Evolutionary conservation across 73 alveolate genomes (phyloP).

Genomic region (Diophrys appendiculata): DNA sequence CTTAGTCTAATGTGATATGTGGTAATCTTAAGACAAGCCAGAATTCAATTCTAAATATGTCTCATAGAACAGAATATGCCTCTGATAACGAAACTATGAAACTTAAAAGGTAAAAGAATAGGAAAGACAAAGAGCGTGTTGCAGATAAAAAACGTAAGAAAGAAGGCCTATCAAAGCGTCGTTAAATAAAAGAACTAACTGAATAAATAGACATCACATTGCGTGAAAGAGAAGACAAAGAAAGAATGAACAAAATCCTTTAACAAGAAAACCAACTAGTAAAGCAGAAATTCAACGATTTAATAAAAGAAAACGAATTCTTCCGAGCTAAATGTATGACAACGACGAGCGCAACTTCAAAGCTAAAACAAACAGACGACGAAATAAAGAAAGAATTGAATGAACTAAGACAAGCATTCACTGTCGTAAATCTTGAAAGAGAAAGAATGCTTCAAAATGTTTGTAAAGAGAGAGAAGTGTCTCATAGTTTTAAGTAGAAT

Average conservation of each 20-base stretch:
- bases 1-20: no score
- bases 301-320: neutral
- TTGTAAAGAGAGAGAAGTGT: no score
- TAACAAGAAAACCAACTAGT: neutral
- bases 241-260: neutral
- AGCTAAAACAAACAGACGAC: neutral
- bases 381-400: neutral
- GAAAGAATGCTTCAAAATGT: no score
- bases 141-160: neutral
- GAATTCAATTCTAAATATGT: neutral
- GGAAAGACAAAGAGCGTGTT: neutral
- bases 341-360: neutral
- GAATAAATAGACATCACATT: neutral
- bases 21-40: no score
- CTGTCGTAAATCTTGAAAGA: neutral
- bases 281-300: neutral
- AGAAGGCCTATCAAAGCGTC: neutral
- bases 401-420: neutral
- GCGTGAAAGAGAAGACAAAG: neutral
- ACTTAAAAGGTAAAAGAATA: neutral
- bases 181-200: neutral
- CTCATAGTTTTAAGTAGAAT: no score
- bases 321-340: neutral
- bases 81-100: neutral
- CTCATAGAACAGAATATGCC: conserved; percentile 1